phyloP scores from a whole-genome alignment of 495 filamentous ascomycete species.

The Trichoderma parareesei region DNA sequence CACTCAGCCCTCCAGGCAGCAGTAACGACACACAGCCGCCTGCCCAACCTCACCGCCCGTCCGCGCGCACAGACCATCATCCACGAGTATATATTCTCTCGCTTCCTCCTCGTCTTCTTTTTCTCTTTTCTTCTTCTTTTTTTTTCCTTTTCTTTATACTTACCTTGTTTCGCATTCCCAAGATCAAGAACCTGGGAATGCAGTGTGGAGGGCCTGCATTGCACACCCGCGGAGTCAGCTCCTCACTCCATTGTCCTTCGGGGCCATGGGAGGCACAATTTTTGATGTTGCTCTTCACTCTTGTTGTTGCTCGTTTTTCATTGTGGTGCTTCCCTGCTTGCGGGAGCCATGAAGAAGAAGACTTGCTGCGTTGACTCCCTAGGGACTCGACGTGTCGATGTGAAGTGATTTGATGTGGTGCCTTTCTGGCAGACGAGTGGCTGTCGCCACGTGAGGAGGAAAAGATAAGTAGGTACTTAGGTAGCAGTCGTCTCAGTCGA shows the following conservation, averaged over 20 bases:
- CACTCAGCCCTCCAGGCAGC: slow-evolving; percentile 1
- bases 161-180: slow-evolving; percentile 27
- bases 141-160: slow-evolving; percentile 29
- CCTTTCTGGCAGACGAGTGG: background rate
- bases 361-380: background rate
- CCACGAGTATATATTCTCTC: background rate
- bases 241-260: slow-evolving; percentile 27
- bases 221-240: slow-evolving; percentile 10
- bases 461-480: too few relatives aligned
- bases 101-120: slow-evolving; percentile 12
- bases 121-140: slow-evolving; percentile 10
- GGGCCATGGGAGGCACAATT: slow-evolving; percentile 32
- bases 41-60: slow-evolving; percentile 3
- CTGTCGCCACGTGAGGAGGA: too few relatives aligned
- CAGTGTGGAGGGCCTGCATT: slow-evolving; percentile 14
- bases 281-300: slow-evolving; percentile 16
- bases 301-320: slow-evolving; percentile 15
- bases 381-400: too few relatives aligned
- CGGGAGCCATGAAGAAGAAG: slow-evolving; percentile 17
- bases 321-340: slow-evolving; percentile 15
- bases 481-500: background rate
- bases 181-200: slow-evolving; percentile 23
- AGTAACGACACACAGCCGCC: background rate
- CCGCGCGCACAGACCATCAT: slow-evolving; percentile 13
- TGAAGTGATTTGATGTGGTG: background rate